Conservation (phyloP, 2,329 filamentous ascomycete genomes). For the Mariannaea elegans region DNA sequence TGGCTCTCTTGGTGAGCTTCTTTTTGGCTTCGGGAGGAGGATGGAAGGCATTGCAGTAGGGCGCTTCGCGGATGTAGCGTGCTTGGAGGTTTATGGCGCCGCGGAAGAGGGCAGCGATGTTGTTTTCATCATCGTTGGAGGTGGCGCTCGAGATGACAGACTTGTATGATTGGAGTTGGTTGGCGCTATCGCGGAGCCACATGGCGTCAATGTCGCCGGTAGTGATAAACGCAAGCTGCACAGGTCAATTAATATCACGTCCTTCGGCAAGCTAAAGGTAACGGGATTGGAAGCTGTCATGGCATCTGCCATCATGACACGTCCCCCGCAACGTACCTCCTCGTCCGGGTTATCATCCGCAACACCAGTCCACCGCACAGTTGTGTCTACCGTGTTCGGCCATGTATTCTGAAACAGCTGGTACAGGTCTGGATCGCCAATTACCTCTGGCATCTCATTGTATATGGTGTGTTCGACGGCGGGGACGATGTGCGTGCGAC, state of each 20-base stretch:
- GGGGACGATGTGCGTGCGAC: conserved; percentile 82
- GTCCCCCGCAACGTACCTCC: conserved; percentile 51
- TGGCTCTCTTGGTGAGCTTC: conserved; percentile 29
- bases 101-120: conserved; percentile 73
- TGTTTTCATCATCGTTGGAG: conserved; percentile 56
- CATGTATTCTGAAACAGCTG: conserved; percentile 77
- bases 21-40: conserved; percentile 75
- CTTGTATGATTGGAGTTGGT: conserved; percentile 80
- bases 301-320: not conserved
- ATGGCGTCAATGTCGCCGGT: conserved; percentile 92
- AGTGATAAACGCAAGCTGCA: conserved; percentile 76
- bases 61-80: conserved; percentile 73
- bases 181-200: conserved; percentile 90
- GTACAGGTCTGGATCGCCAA: conserved; percentile 80
- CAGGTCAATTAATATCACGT: no score
- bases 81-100: conserved; percentile 82
- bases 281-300: not conserved
- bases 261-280: no score
- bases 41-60: conserved; percentile 96
- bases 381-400: conserved; percentile 80
- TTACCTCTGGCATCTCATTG: conserved; percentile 69
- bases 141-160: conserved; percentile 61
- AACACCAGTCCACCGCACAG: conserved; percentile 73
- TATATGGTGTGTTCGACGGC: conserved; percentile 79
- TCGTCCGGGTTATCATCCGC: conserved; percentile 66